These are phyloP conservation scores for Mortierella claussenii DNA, from an alignment of 192 early-diverging fungal genomes.

Conservation along the genomic window DNA sequence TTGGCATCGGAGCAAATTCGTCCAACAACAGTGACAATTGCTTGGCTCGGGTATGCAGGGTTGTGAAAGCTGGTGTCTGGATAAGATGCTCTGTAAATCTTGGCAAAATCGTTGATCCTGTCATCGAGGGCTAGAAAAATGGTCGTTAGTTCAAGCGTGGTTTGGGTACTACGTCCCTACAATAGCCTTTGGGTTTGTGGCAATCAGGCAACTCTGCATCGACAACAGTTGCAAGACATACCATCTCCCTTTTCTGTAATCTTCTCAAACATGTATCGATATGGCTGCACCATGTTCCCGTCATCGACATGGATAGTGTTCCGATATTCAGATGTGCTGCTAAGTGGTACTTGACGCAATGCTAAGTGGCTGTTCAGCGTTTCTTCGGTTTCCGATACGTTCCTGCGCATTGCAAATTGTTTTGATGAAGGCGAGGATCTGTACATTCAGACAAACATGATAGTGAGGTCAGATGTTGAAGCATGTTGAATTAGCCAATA, in stretches of 20 bases:
- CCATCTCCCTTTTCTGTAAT: conserved; percentile 71
- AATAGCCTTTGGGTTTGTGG: too few species aligned
- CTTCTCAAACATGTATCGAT: conserved; percentile 86
- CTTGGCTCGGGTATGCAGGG: conserved; percentile 15
- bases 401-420: conserved; percentile 39
- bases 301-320: conserved; percentile 52
- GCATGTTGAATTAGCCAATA: too few species aligned
- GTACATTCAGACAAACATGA: background rate
- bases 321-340: conserved; percentile 23
- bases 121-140: conserved; percentile 43
- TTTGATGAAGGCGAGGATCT: conserved; percentile 28
- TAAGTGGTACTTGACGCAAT: conserved; percentile 7
- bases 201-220: too few species aligned
- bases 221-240: too few species aligned
- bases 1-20: conserved; percentile 79
- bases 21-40: conserved; percentile 63
- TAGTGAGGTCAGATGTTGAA: too few species aligned
- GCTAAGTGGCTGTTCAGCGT: conserved; percentile 68
- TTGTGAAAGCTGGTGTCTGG: conserved; percentile 33
- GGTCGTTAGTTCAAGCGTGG: too few species aligned
- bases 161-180: too few species aligned
- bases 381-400: conserved; percentile 57
- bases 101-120: conserved; percentile 43
- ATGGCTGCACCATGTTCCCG: conserved; percentile 56
- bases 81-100: conserved; percentile 17